Evolutionary conservation across 306 rosid genomes (phyloP).

Genomic region (Albizia julibrissin): DNA sequence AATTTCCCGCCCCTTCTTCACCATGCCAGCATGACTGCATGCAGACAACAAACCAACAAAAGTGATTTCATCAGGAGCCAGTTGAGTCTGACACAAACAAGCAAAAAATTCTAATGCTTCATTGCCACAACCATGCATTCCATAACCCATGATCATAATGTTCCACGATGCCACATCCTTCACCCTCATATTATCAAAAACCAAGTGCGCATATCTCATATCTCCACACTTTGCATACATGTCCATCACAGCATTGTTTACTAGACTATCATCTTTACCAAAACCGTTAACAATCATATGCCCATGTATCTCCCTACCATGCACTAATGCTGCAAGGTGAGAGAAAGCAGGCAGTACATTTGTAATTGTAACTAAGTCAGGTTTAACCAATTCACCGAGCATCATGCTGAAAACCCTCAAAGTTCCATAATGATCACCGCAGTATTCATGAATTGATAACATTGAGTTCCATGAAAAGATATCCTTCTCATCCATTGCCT

Average conservation of each 20-base stretch:
- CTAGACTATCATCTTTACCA: constrained; percentile 43
- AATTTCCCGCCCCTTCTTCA: constrained; percentile 63
- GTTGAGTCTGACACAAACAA: constrained; percentile 52
- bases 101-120: constrained; percentile 60
- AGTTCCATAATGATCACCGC: constrained; percentile 58
- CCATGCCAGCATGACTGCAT: constrained; percentile 77
- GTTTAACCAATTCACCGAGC: constrained; percentile 54
- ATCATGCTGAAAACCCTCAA: constrained; percentile 66
- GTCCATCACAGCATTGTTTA: constrained; percentile 79
- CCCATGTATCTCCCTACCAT: constrained; percentile 77
- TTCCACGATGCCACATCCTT: constrained; percentile 93
- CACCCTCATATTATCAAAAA: constrained; percentile 56
- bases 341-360: constrained; percentile 74
- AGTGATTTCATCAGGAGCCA: constrained; percentile 61
- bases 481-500: constrained; percentile 72
- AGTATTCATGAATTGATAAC: constrained; percentile 61
- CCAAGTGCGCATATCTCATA: constrained; percentile 62
- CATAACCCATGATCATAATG: constrained; percentile 83
- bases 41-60: constrained; percentile 75
- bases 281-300: constrained; percentile 62
- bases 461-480: constrained; percentile 87
- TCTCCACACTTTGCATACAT: constrained; percentile 90
- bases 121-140: constrained; percentile 65
- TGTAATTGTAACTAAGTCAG: constrained; percentile 76
- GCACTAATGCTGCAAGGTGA: constrained; percentile 76